phyloP scores from a whole-genome alignment of 176 grass and related monocot genomes.

The Bromus sterilis region DNA sequence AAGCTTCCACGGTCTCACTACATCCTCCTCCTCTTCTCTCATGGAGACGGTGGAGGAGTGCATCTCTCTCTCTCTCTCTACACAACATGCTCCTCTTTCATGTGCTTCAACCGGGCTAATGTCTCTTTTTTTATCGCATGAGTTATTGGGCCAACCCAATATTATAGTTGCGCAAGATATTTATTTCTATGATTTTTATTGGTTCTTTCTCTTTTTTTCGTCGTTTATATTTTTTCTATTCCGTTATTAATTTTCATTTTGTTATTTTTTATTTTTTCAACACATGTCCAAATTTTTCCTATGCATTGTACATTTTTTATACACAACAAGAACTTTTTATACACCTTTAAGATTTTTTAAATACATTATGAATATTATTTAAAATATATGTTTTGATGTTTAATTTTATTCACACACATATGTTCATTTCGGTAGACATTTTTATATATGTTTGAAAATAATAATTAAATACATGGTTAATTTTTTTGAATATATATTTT shows the following conservation, averaged over 20 bases:
- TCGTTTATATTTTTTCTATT: neutral
- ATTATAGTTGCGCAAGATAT: neutral
- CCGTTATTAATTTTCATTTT: neutral
- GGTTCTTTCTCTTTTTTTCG: neutral
- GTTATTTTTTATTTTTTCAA: neutral
- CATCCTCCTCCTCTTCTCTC: neutral
- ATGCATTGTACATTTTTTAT: neutral
- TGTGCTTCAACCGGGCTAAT: too few relatives aligned
- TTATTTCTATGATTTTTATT: neutral
- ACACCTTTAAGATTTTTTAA: neutral
- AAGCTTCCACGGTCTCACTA: neutral
- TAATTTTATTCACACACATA: neutral
- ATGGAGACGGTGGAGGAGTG: neutral
- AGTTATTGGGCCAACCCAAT: neutral
- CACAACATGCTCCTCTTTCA: neutral
- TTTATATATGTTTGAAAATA: too few relatives aligned
- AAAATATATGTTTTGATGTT: neutral
- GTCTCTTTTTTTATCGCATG: neutral
- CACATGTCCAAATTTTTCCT: neutral
- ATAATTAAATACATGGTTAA: too few relatives aligned
- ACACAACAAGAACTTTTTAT: neutral
- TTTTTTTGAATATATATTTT: neutral
- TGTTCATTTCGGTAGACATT: neutral
- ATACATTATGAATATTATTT: neutral
- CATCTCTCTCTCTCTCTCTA: neutral